These are phyloP conservation scores for Wakefieldia striispora DNA, from an alignment of 768 basidiomycete genomes.

Conservation along the genomic window DNA sequence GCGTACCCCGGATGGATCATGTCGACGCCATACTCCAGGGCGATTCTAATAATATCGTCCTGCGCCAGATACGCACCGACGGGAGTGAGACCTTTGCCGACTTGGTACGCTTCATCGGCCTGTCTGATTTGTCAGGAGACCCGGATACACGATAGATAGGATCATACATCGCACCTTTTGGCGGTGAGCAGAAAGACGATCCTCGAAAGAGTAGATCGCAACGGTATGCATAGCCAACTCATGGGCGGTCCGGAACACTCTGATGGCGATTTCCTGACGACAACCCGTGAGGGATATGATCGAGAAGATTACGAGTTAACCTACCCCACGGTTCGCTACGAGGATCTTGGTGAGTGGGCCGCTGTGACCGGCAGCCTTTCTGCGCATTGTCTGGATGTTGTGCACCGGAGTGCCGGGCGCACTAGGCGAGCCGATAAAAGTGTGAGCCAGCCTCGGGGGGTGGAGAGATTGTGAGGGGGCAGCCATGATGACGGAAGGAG, in stretches of 20 bases:
- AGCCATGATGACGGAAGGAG: slow-evolving; percentile 26
- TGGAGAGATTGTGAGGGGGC: slow-evolving; percentile 46
- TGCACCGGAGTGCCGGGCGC: slow-evolving; percentile 84
- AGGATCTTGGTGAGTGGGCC: slow-evolving; percentile 90
- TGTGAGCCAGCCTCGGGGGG: slow-evolving; percentile 69
- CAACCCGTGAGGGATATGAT: slow-evolving; percentile 5
- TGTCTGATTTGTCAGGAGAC: slow-evolving; percentile 30
- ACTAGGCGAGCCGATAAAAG: slow-evolving; percentile 72
- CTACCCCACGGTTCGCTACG: slow-evolving; percentile 87
- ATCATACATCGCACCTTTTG: slow-evolving; percentile 73
- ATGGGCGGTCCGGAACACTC: slow-evolving; percentile 97
- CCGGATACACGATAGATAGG: slow-evolving; percentile 28
- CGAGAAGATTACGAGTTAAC: slow-evolving; percentile 27
- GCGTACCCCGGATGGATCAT: slow-evolving; percentile 98
- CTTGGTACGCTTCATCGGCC: slow-evolving; percentile 99
- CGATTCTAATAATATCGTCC: slow-evolving; percentile 94
- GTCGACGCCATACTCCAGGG: slow-evolving; percentile 97
- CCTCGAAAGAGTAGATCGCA: slow-evolving; percentile 97
- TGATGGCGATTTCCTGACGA: slow-evolving; percentile 93
- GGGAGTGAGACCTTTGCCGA: slow-evolving; percentile 93
- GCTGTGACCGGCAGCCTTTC: slow-evolving; percentile 87
- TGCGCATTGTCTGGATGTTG: slow-evolving; percentile 86
- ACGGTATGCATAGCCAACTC: slow-evolving; percentile 99
- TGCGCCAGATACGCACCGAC: slow-evolving; percentile 97
- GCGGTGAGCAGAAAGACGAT: slow-evolving; percentile 94